Evolutionary conservation across 352 stramenopile genomes (phyloP).

Genomic region (Phytophthora podocarpi): DNA sequence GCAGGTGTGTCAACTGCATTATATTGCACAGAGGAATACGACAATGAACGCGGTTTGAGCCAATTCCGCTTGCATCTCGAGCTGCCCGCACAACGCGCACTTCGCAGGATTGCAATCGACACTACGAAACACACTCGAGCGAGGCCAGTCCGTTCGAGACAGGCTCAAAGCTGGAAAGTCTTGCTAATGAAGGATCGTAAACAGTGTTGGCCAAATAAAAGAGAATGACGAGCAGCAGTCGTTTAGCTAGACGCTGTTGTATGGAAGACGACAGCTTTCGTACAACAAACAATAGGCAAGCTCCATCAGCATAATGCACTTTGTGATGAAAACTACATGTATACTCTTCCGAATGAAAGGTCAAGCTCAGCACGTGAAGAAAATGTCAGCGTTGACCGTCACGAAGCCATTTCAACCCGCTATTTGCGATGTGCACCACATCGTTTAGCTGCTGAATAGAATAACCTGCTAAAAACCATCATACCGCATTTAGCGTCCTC

Average conservation of each 20-base stretch:
- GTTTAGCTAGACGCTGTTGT: too few relatives aligned
- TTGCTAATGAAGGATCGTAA: background rate
- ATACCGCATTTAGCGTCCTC: constrained; percentile 17
- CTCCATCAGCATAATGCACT: background rate
- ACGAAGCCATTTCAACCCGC: too few relatives aligned
- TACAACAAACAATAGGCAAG: too few relatives aligned
- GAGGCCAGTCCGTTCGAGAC: background rate
- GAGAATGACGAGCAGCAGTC: background rate
- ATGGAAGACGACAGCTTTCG: too few relatives aligned
- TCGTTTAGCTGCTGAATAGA: background rate
- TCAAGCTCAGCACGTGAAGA: background rate
- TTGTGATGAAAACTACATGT: background rate
- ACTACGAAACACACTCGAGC: background rate
- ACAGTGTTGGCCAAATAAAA: background rate
- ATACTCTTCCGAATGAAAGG: background rate
- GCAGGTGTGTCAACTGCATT: background rate
- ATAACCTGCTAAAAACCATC: constrained; percentile 4
- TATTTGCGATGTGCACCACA: constrained; percentile 18
- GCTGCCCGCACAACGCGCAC: too few relatives aligned
- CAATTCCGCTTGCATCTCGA: background rate
- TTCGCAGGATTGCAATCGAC: background rate
- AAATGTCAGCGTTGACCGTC: background rate
- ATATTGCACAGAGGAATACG: background rate
- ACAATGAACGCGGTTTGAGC: background rate
- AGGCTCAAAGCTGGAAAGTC: background rate